These are phyloP conservation scores for Exophiala bonariae DNA, from an alignment of 2,329 filamentous ascomycete genomes.

Conservation along the genomic window DNA sequence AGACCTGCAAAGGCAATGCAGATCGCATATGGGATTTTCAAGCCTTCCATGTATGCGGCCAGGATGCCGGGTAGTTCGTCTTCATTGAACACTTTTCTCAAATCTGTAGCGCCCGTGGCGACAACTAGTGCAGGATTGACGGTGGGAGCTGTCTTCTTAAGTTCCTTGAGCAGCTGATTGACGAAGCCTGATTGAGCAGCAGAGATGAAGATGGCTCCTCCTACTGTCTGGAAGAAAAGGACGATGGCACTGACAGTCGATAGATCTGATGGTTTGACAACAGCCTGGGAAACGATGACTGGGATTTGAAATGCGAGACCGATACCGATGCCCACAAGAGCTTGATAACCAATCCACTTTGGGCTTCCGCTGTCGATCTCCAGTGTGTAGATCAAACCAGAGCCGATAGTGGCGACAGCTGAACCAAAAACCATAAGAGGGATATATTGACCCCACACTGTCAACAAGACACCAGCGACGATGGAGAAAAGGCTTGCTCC, in stretches of 20 bases:
- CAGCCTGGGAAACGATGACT: slow-evolving; percentile 30
- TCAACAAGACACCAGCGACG: slow-evolving; percentile 34
- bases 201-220: slow-evolving; percentile 34
- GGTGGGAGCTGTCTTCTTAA: slow-evolving; percentile 28
- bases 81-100: slow-evolving; percentile 30
- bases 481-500: slow-evolving; percentile 35
- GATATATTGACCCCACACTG: slow-evolving; percentile 28
- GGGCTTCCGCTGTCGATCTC: slow-evolving; percentile 28
- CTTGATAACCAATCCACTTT: slow-evolving; percentile 42
- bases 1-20: slow-evolving; percentile 24
- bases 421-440: slow-evolving; percentile 32
- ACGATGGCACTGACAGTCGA: slow-evolving; percentile 30
- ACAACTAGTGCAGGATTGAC: slow-evolving; percentile 30
- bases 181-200: slow-evolving; percentile 35
- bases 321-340: slow-evolving; percentile 33
- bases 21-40: slow-evolving; percentile 29
- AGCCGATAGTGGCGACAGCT: slow-evolving; percentile 29
- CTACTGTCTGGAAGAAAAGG: slow-evolving; percentile 34
- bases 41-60: slow-evolving; percentile 34
- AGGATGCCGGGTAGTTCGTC: slow-evolving; percentile 31
- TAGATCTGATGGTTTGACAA: slow-evolving; percentile 31
- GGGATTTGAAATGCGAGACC: slow-evolving; percentile 33
- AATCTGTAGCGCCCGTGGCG: slow-evolving; percentile 33
- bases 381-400: slow-evolving; percentile 37
- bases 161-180: slow-evolving; percentile 32